phyloP scores from a whole-genome alignment of 1,139 yeast species.

The Blastobotrys serpentis region DNA sequence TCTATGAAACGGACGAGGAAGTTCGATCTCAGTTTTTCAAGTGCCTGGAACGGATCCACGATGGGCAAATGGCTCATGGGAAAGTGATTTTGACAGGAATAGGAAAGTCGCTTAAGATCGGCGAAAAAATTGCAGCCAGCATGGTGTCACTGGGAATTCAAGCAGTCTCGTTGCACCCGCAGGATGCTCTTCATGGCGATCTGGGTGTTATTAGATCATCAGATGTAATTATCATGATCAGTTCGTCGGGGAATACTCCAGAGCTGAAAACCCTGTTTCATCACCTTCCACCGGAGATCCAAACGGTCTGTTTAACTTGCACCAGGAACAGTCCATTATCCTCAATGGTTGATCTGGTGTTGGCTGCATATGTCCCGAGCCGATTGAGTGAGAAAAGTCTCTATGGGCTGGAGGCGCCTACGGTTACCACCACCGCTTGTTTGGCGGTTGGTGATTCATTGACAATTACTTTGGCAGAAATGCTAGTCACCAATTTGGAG shows the following conservation, averaged over 20 bases:
- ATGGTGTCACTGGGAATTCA: slow-evolving; percentile 74
- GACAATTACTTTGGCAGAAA: slow-evolving; percentile 67
- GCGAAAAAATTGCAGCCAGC: slow-evolving; percentile 76
- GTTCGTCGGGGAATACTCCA: slow-evolving; percentile 83
- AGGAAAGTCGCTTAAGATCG: slow-evolving; percentile 82
- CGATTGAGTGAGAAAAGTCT: slow-evolving; percentile 57
- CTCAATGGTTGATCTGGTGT: slow-evolving; percentile 49
- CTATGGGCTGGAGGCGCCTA: slow-evolving; percentile 89
- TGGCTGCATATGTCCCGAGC: slow-evolving; percentile 63
- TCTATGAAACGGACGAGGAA: slow-evolving; percentile 44
- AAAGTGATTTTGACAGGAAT: slow-evolving; percentile 77
- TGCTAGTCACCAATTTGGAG: slow-evolving; percentile 56
- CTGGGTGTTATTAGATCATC: slow-evolving; percentile 64
- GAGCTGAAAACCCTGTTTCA: slow-evolving; percentile 63
- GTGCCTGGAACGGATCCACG: slow-evolving; percentile 53
- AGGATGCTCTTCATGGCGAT: slow-evolving; percentile 91
- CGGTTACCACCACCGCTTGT: slow-evolving; percentile 76
- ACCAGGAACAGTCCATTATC: slow-evolving; percentile 47
- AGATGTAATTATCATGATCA: slow-evolving; percentile 66
- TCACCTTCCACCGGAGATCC: slow-evolving; percentile 57
- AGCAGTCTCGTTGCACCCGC: slow-evolving; percentile 69
- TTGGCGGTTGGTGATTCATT: slow-evolving; percentile 78
- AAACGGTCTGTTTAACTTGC: slow-evolving; percentile 65
- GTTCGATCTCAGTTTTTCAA: slow-evolving; percentile 51
- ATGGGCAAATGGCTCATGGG: slow-evolving; percentile 53